Evolutionary conservation across 2,329 filamentous ascomycete genomes (phyloP), one percentile per base, ranked within the genome.

Genomic region (Thermothelomyces thermophilus): DNA sequence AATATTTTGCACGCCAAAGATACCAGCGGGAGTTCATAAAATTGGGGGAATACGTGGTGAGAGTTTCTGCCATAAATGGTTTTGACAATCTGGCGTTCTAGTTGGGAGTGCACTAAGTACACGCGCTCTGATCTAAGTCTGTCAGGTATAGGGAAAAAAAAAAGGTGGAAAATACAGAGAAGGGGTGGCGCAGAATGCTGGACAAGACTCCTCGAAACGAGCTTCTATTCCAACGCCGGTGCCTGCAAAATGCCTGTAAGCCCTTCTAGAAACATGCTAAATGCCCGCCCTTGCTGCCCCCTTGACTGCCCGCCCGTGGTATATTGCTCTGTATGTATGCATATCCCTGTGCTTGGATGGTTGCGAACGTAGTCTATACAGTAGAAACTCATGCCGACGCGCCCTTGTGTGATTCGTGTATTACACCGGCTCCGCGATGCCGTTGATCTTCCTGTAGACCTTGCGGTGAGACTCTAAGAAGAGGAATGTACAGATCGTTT

Each of bases 391-490:
- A 35, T 35, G 14, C 14, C 33, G 33, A 9, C 14, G 33, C 33
- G 13, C 7, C 13, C 14, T 35, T 48, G 41, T 48, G 41, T 33
- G 20, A 6, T 19, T 40, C 17, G 9, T 26, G 35, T 11, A 11
- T 62, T 37, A 65, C 53, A 45, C 56, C 35, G 63, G 59, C 40
- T 68, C 58, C 33, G 70, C 68, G 35, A 73, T 55, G 17, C 69
- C 74, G 55, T 73, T 70, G 46, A 80, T 54, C 55, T 73, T 73
- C 65, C 77, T 76, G 69, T 89, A 94, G 22, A 83, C 66, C 67
- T 84, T 87, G 71, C 90, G 89, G 68, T 95, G 89, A 66, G 88
- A 83, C 66, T 95, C 89, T 63, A 95, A 66, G 66, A 93, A 90
- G 62, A 95, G 65, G 66, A 95, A 90, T 31, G 88, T 95, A 60